Percentiles rank a stretch among this genome's conserved stretches.
These are phyloP conservation scores for Rhododendron williamsianum DNA, from an alignment of 148 eudicot species.

Conservation along the genomic window DNA sequence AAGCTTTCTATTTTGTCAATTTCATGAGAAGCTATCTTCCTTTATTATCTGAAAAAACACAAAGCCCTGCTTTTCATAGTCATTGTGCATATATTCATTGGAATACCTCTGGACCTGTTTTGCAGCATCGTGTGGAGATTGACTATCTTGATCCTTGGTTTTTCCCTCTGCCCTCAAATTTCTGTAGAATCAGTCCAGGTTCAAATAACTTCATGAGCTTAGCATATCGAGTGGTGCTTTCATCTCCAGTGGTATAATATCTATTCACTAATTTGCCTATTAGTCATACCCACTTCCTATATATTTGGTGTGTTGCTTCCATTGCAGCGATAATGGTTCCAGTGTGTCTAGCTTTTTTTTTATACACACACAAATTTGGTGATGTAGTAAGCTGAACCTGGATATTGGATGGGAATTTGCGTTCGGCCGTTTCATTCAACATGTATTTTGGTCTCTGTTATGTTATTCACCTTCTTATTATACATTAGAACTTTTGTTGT, in stretches of 20 bases:
- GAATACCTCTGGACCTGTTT: constrained; percentile 7
- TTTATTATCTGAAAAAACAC: no score
- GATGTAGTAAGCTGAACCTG: constrained; percentile 3
- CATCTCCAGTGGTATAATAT: constrained; percentile 85
- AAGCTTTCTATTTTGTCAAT: no score
- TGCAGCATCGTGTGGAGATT: constrained; percentile 52
- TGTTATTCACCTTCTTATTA: neutral
- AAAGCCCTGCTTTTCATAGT: neutral
- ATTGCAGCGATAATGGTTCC: neutral
- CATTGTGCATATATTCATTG: neutral
- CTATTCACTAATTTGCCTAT: constrained; percentile 11
- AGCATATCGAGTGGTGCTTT: constrained; percentile 69
- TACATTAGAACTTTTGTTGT: neutral
- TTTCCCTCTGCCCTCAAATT: constrained; percentile 73
- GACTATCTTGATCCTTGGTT: constrained; percentile 69
- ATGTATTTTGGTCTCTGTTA: neutral
- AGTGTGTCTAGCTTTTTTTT: neutral
- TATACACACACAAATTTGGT: neutral
- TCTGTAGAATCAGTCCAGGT: constrained; percentile 59
- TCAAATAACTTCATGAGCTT: constrained; percentile 74
- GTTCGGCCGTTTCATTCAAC: neutral
- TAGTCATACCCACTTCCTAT: neutral
- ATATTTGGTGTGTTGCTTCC: neutral
- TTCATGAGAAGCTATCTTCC: no score
- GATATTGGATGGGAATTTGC: neutral